Evolutionary conservation across 1,139 yeast genomes (phyloP), one percentile per base, ranked within the genome.

Genomic region (Yamadazyma blattariae): DNA sequence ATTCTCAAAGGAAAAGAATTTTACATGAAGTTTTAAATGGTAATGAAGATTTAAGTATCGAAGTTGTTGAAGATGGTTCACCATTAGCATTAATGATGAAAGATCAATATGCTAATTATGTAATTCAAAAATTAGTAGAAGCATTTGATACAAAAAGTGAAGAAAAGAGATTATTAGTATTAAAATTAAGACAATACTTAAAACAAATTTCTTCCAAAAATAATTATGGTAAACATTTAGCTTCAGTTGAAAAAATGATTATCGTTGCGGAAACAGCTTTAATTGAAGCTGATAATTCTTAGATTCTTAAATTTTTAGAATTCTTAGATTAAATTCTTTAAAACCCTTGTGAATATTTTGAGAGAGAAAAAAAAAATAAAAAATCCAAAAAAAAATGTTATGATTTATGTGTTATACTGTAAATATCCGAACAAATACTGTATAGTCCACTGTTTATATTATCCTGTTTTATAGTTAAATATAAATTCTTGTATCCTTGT

Each of bases 31-130:
- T 84, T 22, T 64, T 84, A 63, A 54, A 64, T 20, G 75, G 72
- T 10, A 74, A 74, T 44, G 71, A 68, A 41, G 68, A 64, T 33
- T 51, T 59, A 40, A 38, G 56, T 38, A 54, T 63, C 47, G 77
- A 73, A 29, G 40, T 46, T 13, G 74, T 79, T 17, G 77, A 70
- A 40, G 84, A 78, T 44, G 75, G 73, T 35, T 74, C 85, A 1
- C 77, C 88, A 11, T 66, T 84, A 46, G 85, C 86, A 12, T 61
- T 82, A 39, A 89, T 92, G 97, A 90, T 94, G 89, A 87, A 88
- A 57, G 98, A 92, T 59, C 98, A 92, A 57, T 94, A 84, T 63
- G 98, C 97, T 15, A 92, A 92, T 59, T 92, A 92, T 56, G 99
- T 92, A 30, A 88, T 92, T 38, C 98, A 92, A 61, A 92, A 92